Evolutionary conservation across 148 eudicot species (phyloP), one percentile per base, ranked within the genome.

Genomic region (Chenopodium formosanum): DNA sequence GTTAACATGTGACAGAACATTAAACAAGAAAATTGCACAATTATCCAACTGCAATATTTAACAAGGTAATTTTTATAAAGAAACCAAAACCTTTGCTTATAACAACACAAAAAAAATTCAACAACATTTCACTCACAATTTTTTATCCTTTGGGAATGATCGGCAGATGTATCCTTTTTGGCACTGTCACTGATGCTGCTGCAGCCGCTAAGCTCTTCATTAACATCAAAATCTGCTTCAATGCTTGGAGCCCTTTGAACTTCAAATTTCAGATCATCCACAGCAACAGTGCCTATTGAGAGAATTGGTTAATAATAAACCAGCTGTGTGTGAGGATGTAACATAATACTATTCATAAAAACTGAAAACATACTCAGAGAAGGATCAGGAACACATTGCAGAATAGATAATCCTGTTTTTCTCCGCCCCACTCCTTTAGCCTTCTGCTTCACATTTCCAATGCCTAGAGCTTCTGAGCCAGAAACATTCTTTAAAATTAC

Each of bases 121-220:
- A 79, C 68, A 50, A 56, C 56, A 56, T 44, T 23, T 81, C 20
- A 81, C 89, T 84, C 25, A 91, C 94, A 77, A 79, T 87, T 89
- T 70, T 74, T 80, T 34, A 71, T 47, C 70, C 80, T 84, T 78
- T 74, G 73, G 74, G 78, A 82, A 56, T 50, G 67, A 78, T 65
- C 73, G 53, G 60, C 58, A 60, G 63, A 77, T 74, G 65, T 65
- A 73, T 84, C 87, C 79, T 80, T 79, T 65, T 25, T 75, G 65
- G 37, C 79, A 37, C 64, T 80, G 75, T 76, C 79, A 71, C 50
- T 75, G 46, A 32, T 72, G 32, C n/a, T 82, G 66, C 53, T 74
- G 66, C 53, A 71, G 66, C 74, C 22, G 25, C 85, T 78, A 72
- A 84, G 78, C 82, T 83, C 88, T 81, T 83, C 83, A 73, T 70